Evolutionary conservation across 371 early-diverging fungal species (phyloP).

Genomic region (Parasitella parasitica): DNA sequence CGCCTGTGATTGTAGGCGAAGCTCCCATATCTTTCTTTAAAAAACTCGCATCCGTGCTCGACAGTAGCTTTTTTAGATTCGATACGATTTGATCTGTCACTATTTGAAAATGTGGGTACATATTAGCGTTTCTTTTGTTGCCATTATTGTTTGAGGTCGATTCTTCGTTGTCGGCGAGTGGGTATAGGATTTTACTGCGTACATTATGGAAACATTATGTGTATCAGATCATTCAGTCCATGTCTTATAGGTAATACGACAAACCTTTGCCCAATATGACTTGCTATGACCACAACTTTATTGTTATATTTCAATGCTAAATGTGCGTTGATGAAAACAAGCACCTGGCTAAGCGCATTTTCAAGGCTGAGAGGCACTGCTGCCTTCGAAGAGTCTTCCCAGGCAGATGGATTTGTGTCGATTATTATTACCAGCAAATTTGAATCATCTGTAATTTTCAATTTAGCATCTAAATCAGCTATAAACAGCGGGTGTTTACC

Average conservation of each 20-base stretch:
- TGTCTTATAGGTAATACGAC: neutral
- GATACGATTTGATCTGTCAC: constrained; percentile 58
- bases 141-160: constrained; percentile 12
- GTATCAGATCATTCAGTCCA: neutral
- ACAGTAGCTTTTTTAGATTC: constrained; percentile 45
- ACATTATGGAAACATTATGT: neutral
- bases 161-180: constrained; percentile 42
- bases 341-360: constrained; percentile 71
- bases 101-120: constrained; percentile 62
- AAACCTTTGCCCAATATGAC: constrained; percentile 56
- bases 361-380: constrained; percentile 58
- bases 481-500: neutral
- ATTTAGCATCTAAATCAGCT: neutral
- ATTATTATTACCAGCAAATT: constrained; percentile 76
- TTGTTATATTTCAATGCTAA: constrained; percentile 84
- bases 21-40: constrained; percentile 45
- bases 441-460: constrained; percentile 56
- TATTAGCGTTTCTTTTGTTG: constrained; percentile 53
- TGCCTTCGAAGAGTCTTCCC: constrained; percentile 59
- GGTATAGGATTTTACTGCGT: constrained; percentile 59
- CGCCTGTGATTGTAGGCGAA: constrained; percentile 52
- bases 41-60: constrained; percentile 40
- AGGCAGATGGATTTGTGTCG: constrained; percentile 77
- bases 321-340: constrained; percentile 88
- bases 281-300: constrained; percentile 76